A percentile compares a stretch with the other conserved stretches of the same genome.
Conservation (phyloP, 2,329 filamentous ascomycete species). For the Lasiodiplodia gonubiensis region DNA sequence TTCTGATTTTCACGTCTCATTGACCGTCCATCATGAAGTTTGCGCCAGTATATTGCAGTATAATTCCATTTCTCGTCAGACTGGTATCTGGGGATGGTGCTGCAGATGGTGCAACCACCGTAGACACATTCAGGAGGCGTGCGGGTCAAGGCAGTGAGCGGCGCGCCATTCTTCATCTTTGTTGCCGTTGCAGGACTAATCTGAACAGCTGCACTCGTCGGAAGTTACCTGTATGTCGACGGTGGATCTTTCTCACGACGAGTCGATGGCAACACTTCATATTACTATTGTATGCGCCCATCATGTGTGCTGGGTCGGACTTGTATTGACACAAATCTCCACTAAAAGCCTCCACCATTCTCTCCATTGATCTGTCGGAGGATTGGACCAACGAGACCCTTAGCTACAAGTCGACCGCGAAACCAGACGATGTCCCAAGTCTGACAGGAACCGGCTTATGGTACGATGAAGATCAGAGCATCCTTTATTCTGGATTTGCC, state of each 20-base stretch:
- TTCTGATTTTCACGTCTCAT: background rate
- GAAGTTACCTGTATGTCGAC: constrained; percentile 14
- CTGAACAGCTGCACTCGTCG: background rate
- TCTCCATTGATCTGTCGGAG: constrained; percentile 29
- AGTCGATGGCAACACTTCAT: background rate
- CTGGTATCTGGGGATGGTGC: background rate
- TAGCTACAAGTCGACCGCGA: background rate
- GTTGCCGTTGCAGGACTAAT: background rate
- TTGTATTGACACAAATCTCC: background rate
- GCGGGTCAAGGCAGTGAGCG: background rate
- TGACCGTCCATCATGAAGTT: background rate
- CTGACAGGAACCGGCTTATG: constrained; percentile 24
- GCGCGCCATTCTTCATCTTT: too few relatives aligned
- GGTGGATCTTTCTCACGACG: constrained; percentile 24
- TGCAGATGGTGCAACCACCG: constrained; percentile 2
- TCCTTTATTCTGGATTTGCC: constrained; percentile 27
- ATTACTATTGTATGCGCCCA: background rate
- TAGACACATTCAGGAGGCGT: background rate
- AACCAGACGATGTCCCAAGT: background rate
- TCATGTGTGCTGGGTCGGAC: background rate
- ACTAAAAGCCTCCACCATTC: constrained; percentile 22
- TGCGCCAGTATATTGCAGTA: background rate
- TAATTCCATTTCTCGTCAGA: background rate
- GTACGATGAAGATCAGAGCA: constrained; percentile 19
- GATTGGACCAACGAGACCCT: constrained; percentile 30